Percentiles rank a stretch among this genome's conserved stretches.
Evolutionary conservation across 805 yeast species (phyloP).

Genomic region (Ogataea neopini): DNA sequence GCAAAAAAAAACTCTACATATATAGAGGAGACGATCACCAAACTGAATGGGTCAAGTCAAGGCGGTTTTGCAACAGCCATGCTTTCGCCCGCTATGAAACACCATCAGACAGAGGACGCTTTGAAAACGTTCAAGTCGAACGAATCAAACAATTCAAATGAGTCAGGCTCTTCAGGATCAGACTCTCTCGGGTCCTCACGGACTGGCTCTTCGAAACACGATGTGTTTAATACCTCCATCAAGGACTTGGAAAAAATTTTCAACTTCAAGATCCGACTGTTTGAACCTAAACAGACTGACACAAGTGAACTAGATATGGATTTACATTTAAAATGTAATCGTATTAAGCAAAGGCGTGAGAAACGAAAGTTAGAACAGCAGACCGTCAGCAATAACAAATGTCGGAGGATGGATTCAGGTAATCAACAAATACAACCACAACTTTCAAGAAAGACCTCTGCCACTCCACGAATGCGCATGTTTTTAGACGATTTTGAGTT

Average conservation of each 20-base stretch:
- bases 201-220: constrained; percentile 8
- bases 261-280: constrained; percentile 24
- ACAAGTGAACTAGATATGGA: constrained; percentile 20
- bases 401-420: background rate
- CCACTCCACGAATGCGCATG: background rate
- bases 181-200: background rate
- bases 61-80: background rate
- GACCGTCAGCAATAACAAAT: constrained; percentile 3
- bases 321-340: constrained; percentile 10
- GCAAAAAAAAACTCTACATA: background rate
- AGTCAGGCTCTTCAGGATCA: background rate
- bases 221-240: constrained; percentile 22
- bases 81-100: background rate
- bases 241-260: constrained; percentile 27
- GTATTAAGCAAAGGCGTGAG: constrained; percentile 10
- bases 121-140: constrained; percentile 1
- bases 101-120: no score
- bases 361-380: constrained; percentile 9
- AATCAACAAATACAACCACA: background rate
- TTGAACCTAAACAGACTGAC: constrained; percentile 8
- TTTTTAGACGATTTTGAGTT: constrained; percentile 28
- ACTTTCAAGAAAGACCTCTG: background rate
- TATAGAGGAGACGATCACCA: constrained; percentile 1
- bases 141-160: no score
- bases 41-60: background rate